These are phyloP conservation scores for Suillus lakei DNA, from an alignment of 768 basidiomycete genomes.

Conservation along the genomic window DNA sequence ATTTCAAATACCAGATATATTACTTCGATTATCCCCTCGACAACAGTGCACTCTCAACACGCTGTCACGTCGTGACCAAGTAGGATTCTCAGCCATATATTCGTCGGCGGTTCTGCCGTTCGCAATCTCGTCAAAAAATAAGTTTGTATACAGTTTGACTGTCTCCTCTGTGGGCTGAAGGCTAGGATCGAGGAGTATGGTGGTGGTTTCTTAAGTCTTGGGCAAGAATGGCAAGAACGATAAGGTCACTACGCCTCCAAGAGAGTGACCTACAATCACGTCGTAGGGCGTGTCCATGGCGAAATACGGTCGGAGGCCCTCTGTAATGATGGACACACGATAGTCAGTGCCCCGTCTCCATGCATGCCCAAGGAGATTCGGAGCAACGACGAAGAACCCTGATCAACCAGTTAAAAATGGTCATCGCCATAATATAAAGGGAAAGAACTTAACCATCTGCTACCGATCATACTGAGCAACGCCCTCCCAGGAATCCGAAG, in stretches of 20 bases:
- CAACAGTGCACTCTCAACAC: background rate
- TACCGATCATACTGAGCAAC: slow-evolving; percentile 14
- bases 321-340: slow-evolving; percentile 6
- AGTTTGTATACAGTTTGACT: slow-evolving; percentile 2
- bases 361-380: slow-evolving; percentile 19
- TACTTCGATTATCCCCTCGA: background rate
- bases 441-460: slow-evolving; percentile 21
- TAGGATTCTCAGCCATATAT: slow-evolving; percentile 13
- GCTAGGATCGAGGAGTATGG: slow-evolving; percentile 17
- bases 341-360: slow-evolving; percentile 14
- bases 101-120: slow-evolving; percentile 6
- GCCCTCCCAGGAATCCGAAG: slow-evolving; percentile 23
- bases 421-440: no score
- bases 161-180: slow-evolving; percentile 4
- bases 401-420: background rate
- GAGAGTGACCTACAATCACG: slow-evolving; percentile 23
- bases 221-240: slow-evolving; percentile 20
- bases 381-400: slow-evolving; percentile 25
- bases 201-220: background rate
- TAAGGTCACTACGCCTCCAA: slow-evolving; percentile 17
- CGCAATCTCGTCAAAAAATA: background rate
- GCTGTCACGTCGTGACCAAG: slow-evolving; percentile 13
- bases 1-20: background rate
- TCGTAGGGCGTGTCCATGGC: slow-evolving; percentile 12
- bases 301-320: slow-evolving; percentile 20